These are phyloP conservation scores for Talaromyces sp. DNA, from an alignment of 2,329 filamentous ascomycete species.

Conservation along the genomic window DNA sequence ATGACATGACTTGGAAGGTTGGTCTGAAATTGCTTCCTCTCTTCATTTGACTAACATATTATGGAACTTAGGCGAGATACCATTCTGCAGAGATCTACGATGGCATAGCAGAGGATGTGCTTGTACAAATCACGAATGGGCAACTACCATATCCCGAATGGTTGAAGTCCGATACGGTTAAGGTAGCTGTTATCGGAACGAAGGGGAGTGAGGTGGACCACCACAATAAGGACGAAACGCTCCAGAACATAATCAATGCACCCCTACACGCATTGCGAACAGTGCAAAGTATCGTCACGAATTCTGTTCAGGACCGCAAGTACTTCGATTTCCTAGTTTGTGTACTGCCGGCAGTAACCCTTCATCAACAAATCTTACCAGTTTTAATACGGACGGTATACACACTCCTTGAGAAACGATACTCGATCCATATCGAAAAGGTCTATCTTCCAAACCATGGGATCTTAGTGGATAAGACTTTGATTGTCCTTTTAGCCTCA, in stretches of 20 bases:
- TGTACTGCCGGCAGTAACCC: neutral
- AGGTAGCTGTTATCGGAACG: neutral
- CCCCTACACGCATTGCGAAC: neutral
- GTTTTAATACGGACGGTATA: neutral
- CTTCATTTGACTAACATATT: neutral
- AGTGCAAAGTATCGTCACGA: neutral
- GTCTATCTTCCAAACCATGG: neutral
- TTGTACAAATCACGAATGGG: neutral
- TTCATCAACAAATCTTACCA: neutral
- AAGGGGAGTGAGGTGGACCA: too few relatives aligned
- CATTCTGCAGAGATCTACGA: neutral
- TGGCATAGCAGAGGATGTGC: neutral
- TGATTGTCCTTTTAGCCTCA: neutral
- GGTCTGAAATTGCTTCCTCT: neutral
- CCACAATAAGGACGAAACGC: neutral
- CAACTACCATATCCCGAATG: neutral
- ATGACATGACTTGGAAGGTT: slow-evolving; percentile 7
- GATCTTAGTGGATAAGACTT: neutral
- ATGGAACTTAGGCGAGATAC: neutral
- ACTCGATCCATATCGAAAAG: neutral
- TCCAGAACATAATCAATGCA: neutral
- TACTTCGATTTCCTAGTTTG: slow-evolving; percentile 1
- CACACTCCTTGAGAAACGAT: neutral
- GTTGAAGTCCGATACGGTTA: neutral
- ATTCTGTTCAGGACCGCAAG: neutral